Conservation (phyloP, 2,329 filamentous ascomycete genomes). For the Parastagonospora avenae region DNA sequence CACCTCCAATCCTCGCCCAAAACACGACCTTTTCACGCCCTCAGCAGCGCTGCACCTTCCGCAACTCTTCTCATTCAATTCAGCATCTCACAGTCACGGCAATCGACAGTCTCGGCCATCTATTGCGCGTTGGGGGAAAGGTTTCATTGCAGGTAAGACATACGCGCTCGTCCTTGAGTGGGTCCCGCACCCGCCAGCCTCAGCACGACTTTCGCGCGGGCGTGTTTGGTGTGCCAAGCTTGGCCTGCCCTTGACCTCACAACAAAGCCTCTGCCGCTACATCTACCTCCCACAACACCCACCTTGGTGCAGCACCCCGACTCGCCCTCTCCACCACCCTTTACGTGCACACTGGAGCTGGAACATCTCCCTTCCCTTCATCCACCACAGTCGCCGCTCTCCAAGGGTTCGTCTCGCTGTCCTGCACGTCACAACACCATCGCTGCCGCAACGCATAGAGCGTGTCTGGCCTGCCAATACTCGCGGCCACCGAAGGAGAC, state of each 20-base stretch:
- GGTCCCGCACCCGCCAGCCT: slow-evolving; percentile 40
- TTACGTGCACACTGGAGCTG: slow-evolving; percentile 39
- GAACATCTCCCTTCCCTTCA: slow-evolving; percentile 36
- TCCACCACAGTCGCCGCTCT: slow-evolving; percentile 27
- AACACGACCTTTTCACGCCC: slow-evolving; percentile 11
- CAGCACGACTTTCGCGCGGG: slow-evolving; percentile 32
- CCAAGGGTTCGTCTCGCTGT: slow-evolving; percentile 37
- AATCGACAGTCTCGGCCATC: slow-evolving; percentile 10
- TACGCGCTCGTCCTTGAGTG: slow-evolving; percentile 37
- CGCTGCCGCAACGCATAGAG: slow-evolving; percentile 35
- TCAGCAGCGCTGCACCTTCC: slow-evolving; percentile 19
- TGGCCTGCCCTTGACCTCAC: slow-evolving; percentile 35
- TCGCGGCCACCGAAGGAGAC: slow-evolving; percentile 30
- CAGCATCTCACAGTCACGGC: slow-evolving; percentile 3
- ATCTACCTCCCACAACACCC: slow-evolving; percentile 40
- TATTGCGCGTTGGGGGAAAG: slow-evolving; percentile 27
- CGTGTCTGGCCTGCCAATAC: slow-evolving; percentile 40
- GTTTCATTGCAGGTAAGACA: slow-evolving; percentile 29
- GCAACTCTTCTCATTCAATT: not conserved
- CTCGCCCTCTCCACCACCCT: slow-evolving; percentile 22
- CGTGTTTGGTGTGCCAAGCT: slow-evolving; percentile 31
- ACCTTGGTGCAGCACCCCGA: slow-evolving; percentile 40
- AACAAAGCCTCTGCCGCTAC: slow-evolving; percentile 41
- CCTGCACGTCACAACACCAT: slow-evolving; percentile 39
- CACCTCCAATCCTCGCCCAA: slow-evolving; percentile 11